Conservation (phyloP, 345 rosid genomes). For the Citrus unshiu region DNA sequence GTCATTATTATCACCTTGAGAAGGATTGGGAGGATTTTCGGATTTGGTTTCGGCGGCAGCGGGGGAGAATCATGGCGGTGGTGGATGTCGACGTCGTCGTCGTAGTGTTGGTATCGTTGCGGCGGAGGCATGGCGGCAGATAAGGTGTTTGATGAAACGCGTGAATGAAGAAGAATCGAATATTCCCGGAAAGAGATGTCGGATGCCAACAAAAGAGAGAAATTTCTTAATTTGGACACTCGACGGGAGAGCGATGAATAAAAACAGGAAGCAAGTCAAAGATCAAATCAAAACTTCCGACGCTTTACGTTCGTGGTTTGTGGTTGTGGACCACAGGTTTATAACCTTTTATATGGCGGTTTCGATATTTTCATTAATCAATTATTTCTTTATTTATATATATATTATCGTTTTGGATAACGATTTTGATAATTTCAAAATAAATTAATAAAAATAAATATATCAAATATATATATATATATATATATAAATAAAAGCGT, state of each 20-base stretch:
- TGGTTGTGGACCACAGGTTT: neutral
- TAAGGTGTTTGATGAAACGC: neutral
- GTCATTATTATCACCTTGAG: conserved; percentile 70
- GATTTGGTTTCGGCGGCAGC: conserved; percentile 41
- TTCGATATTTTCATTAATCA: neutral
- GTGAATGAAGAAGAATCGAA: neutral
- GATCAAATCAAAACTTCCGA: neutral
- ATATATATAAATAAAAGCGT: neutral
- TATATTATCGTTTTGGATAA: neutral
- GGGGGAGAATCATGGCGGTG: conserved; percentile 14
- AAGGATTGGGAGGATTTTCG: conserved; percentile 48
- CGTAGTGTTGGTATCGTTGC: neutral
- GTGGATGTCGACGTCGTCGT: neutral
- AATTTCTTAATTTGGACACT: neutral
- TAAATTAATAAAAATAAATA: too few relatives aligned
- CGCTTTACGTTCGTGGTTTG: neutral
- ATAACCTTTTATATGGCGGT: neutral
- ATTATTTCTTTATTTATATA: neutral
- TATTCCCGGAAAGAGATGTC: neutral
- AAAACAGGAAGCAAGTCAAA: neutral
- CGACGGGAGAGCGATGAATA: neutral
- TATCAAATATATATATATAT: too few relatives aligned
- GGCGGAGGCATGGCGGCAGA: conserved; percentile 21
- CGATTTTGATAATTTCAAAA: neutral
- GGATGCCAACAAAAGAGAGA: neutral